phyloP scores from a whole-genome alignment of 148 eudicot species.

The Arctostaphylos glauca region DNA sequence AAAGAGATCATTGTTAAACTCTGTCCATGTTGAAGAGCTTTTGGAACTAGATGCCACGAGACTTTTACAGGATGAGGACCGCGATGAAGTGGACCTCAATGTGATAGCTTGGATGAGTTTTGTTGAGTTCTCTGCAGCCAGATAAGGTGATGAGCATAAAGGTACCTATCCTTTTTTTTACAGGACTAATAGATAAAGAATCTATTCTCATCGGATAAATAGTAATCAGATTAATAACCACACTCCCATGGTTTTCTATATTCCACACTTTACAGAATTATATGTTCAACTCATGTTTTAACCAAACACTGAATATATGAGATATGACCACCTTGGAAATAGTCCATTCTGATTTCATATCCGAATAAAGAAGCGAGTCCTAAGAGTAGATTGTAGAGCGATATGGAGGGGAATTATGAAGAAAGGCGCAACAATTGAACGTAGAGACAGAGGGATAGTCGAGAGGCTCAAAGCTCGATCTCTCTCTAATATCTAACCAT shows the following conservation, averaged over 20 bases:
- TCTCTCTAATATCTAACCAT: background rate
- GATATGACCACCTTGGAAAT: no score
- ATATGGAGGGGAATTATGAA: background rate
- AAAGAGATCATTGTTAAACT: conserved; percentile 75
- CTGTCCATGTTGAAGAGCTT: conserved; percentile 75
- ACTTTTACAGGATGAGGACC: conserved; percentile 85
- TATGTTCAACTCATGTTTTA: no score
- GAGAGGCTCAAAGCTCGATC: background rate
- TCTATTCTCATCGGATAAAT: no score
- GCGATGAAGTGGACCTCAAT: conserved; percentile 64
- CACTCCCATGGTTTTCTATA: no score
- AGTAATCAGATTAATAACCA: no score
- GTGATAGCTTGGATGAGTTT: conserved; percentile 86
- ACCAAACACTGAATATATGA: no score
- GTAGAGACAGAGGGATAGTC: background rate
- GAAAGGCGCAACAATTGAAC: background rate
- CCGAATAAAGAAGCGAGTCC: no score
- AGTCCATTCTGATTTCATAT: no score
- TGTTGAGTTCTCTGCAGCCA: conserved; percentile 75
- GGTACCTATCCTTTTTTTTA: background rate
- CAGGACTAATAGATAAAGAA: no score
- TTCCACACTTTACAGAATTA: no score
- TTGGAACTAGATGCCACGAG: conserved; percentile 82
- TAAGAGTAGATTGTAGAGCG: background rate
- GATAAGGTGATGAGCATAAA: conserved; percentile 10